These are phyloP conservation scores for Aspergillus sp. DNA, from an alignment of 2,329 filamentous ascomycete species.

Conservation along the genomic window DNA sequence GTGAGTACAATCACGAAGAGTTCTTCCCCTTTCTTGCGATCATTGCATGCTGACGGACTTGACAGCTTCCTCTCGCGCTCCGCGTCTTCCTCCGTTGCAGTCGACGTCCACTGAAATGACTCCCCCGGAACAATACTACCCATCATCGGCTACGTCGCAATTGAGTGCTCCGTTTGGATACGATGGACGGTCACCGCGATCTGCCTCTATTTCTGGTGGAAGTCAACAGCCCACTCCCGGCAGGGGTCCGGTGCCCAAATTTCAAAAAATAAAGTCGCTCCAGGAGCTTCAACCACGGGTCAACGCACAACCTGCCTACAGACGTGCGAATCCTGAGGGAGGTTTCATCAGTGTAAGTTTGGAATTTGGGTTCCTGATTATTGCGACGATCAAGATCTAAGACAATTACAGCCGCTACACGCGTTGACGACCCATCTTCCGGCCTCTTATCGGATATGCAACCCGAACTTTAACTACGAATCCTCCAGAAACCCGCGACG, in stretches of 20 bases:
- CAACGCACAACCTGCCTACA: slow-evolving; percentile 80
- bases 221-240: slow-evolving; percentile 33
- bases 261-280: slow-evolving; percentile 67
- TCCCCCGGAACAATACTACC: slow-evolving; percentile 60
- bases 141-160: slow-evolving; percentile 61
- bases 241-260: slow-evolving; percentile 74
- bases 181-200: slow-evolving; percentile 45
- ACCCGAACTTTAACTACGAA: slow-evolving; percentile 96
- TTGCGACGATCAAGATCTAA: slow-evolving; percentile 10
- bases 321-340: slow-evolving; percentile 90
- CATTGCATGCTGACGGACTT: slow-evolving; percentile 5
- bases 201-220: slow-evolving; percentile 43
- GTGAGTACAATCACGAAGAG: slow-evolving; percentile 22
- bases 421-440: slow-evolving; percentile 88
- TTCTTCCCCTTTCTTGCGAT: slow-evolving; percentile 8
- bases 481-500: slow-evolving; percentile 92
- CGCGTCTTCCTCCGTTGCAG: slow-evolving; percentile 69
- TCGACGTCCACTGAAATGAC: slow-evolving; percentile 57
- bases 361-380: not conserved
- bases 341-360: slow-evolving; percentile 91
- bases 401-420: slow-evolving; percentile 69
- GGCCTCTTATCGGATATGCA: slow-evolving; percentile 96
- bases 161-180: slow-evolving; percentile 61
- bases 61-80: slow-evolving; percentile 43
- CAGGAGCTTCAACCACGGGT: slow-evolving; percentile 74